phyloP scores from a whole-genome alignment of 163 green algal genomes.

The Prototheca cutis region DNA sequence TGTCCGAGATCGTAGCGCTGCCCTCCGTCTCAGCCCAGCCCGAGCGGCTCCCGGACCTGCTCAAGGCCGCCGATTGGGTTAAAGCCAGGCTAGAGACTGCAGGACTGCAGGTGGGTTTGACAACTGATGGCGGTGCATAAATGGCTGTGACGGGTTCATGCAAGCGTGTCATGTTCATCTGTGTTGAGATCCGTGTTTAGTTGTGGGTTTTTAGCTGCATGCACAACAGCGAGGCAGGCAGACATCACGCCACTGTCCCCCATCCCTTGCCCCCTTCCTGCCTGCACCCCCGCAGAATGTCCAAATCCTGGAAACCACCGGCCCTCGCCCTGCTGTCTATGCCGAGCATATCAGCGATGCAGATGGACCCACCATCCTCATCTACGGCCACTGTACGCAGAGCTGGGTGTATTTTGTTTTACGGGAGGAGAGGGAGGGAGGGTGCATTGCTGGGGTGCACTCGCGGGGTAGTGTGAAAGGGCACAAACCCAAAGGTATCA shows the following conservation, averaged over 20 bases:
- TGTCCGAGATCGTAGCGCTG: constrained; percentile 12
- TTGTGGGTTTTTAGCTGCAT: no score
- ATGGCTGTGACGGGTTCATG: no score
- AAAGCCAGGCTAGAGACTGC: constrained; percentile 5
- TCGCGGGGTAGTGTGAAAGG: no score
- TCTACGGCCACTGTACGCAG: constrained; percentile 46
- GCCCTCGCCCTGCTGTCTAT: constrained; percentile 31
- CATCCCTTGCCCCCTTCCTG: background rate
- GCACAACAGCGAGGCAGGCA: no score
- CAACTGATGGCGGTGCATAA: background rate
- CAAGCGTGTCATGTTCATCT: no score
- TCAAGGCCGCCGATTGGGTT: constrained; percentile 17
- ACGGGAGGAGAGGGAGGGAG: no score
- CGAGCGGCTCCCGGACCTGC: constrained; percentile 2
- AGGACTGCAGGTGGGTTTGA: constrained; percentile 9
- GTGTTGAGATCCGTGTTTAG: no score
- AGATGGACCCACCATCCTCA: constrained; percentile 33
- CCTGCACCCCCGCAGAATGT: constrained; percentile 20
- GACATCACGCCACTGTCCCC: background rate
- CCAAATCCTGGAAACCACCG: constrained; percentile 17
- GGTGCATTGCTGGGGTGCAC: no score
- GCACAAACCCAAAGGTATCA: no score
- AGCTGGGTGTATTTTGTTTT: no score
- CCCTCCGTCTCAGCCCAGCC: constrained; percentile 19
- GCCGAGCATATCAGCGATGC: constrained; percentile 23